Evolutionary conservation across 139 green algal species (phyloP).

Genomic region (Yamagishiella unicocca): DNA sequence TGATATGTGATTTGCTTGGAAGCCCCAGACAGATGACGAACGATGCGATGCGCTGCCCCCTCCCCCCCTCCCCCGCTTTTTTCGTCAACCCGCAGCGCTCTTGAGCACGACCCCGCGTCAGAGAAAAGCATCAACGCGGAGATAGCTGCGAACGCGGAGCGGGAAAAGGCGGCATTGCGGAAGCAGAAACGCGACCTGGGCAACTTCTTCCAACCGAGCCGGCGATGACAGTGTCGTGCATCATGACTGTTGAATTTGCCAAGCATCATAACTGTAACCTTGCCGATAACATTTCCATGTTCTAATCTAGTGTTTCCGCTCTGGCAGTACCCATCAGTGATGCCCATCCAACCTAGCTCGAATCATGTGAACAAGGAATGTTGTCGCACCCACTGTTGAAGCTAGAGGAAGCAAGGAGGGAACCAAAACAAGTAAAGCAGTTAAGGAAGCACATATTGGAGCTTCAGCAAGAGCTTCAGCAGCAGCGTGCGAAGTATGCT

Average conservation of each 20-base stretch:
- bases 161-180: constrained; percentile 56
- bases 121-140: constrained; percentile 61
- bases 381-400: not conserved
- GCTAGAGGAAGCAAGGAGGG: not conserved
- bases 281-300: no score
- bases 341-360: no score
- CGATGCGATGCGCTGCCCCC: no score
- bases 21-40: no score
- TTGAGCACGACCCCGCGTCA: constrained; percentile 45
- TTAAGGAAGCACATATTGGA: not conserved
- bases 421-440: not conserved
- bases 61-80: no score
- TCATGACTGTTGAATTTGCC: not conserved
- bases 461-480: not conserved
- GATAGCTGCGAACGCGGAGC: constrained; percentile 54
- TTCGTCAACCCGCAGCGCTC: constrained; percentile 43
- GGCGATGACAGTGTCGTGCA: no score
- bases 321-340: no score
- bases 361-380: not conserved
- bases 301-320: no score
- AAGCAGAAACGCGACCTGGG: constrained; percentile 69
- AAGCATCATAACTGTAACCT: no score
- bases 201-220: constrained; percentile 69
- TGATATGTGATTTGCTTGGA: no score
- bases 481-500: not conserved